A percentile compares a stretch with the other conserved stretches of the same genome.
Conservation (phyloP, 2,329 filamentous ascomycete species). For the Ophiostoma ulmi region DNA sequence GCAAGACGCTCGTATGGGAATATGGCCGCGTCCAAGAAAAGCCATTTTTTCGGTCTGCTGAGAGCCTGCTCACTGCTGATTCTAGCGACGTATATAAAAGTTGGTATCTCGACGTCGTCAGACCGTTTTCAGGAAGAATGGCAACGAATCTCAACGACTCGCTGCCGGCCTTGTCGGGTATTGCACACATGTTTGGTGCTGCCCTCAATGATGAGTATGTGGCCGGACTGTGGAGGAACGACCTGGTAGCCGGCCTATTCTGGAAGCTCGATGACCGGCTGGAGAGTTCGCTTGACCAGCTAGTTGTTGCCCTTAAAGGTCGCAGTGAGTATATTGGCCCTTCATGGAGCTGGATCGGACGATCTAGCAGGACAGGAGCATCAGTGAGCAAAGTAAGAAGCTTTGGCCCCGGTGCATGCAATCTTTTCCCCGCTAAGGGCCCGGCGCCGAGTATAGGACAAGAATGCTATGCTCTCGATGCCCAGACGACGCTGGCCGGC, state of each 20-base stretch:
- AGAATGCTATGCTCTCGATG: neutral
- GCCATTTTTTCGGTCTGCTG: neutral
- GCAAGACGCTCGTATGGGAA: neutral
- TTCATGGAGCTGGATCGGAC: neutral
- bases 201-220: neutral
- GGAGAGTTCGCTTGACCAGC: neutral
- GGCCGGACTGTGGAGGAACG: neutral
- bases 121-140: neutral
- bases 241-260: neutral
- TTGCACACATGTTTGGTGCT: neutral
- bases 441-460: neutral
- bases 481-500: neutral
- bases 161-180: neutral
- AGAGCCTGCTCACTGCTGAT: neutral
- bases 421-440: neutral
- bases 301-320: neutral
- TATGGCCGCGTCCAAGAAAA: neutral
- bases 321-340: neutral
- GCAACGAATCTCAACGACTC: neutral
- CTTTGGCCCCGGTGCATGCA: neutral
- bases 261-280: neutral
- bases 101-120: neutral
- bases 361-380: neutral
- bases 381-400: neutral
- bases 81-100: neutral